phyloP scores from a whole-genome alignment of 2,329 filamentous ascomycete genomes.

The Aureobasidium sp. region DNA sequence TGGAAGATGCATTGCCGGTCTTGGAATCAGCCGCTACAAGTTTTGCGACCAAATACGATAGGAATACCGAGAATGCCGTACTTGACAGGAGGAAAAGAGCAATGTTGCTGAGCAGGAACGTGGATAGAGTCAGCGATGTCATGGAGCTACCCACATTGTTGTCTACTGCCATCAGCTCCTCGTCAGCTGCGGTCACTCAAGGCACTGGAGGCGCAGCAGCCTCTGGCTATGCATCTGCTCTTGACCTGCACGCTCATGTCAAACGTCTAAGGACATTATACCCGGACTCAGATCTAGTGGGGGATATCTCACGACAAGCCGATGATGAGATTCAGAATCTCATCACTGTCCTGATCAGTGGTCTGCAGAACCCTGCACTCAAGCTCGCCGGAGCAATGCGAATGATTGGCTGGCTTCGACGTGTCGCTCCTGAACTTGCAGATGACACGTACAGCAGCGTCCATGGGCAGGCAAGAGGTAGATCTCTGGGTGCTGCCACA shows the following conservation, averaged over 20 bases:
- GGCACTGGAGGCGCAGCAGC: slow-evolving; percentile 51
- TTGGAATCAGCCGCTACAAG: slow-evolving; percentile 81
- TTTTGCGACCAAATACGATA: slow-evolving; percentile 88
- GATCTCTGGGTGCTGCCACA: slow-evolving; percentile 27
- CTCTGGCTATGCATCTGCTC: slow-evolving; percentile 76
- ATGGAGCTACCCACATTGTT: slow-evolving; percentile 90
- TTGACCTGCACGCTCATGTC: slow-evolving; percentile 96
- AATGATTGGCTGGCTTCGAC: slow-evolving; percentile 90
- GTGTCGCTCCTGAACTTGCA: slow-evolving; percentile 85
- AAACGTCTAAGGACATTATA: slow-evolving; percentile 86
- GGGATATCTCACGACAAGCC: slow-evolving; percentile 78
- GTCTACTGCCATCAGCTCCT: slow-evolving; percentile 75
- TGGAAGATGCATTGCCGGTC: slow-evolving; percentile 78
- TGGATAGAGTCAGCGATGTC: slow-evolving; percentile 90
- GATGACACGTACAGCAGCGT: background rate
- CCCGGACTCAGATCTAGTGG: slow-evolving; percentile 78
- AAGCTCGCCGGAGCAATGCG: slow-evolving; percentile 93
- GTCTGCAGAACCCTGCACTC: slow-evolving; percentile 79
- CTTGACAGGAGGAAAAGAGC: slow-evolving; percentile 81
- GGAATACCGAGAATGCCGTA: slow-evolving; percentile 66
- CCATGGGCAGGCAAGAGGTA: background rate
- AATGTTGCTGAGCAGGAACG: slow-evolving; percentile 84
- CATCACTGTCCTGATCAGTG: slow-evolving; percentile 83
- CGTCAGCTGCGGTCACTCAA: slow-evolving; percentile 48
- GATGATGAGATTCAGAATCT: slow-evolving; percentile 91